These are phyloP conservation scores for Austropuccinia psidii DNA, from an alignment of 1,284 basidiomycete genomes.

Conservation along the genomic window DNA sequence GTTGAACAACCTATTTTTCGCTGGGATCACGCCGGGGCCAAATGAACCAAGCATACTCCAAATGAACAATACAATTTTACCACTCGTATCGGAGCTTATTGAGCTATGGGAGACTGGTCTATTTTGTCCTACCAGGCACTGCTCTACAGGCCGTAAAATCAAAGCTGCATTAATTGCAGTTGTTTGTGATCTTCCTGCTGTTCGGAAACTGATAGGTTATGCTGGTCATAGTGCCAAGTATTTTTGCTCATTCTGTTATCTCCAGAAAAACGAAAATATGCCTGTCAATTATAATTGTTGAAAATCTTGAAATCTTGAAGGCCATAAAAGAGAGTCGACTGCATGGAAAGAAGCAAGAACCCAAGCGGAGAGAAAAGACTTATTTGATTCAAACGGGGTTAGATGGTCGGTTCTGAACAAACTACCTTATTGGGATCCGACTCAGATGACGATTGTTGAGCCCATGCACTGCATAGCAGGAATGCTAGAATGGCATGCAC, in stretches of 20 bases:
- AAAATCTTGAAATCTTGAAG: background rate
- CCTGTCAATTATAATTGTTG: background rate
- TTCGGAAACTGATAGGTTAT: conserved; percentile 15
- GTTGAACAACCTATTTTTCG: background rate
- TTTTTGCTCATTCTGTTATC: conserved; percentile 19
- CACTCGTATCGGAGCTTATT: background rate
- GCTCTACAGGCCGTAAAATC: background rate
- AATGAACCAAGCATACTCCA: background rate
- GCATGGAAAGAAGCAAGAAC: conserved; percentile 1
- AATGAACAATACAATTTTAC: background rate
- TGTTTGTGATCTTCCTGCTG: conserved; percentile 7
- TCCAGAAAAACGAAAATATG: background rate
- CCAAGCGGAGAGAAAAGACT: background rate
- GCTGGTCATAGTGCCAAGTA: background rate
- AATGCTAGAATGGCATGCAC: conserved; percentile 19
- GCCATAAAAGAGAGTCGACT: background rate
- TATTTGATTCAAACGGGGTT: conserved; percentile 3
- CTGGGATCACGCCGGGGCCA: conserved; percentile 1
- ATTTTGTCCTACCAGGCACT: background rate
- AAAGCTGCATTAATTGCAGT: background rate
- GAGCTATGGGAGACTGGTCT: background rate
- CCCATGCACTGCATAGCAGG: conserved; percentile 2
- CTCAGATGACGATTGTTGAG: conserved; percentile 2
- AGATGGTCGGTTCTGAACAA: background rate
- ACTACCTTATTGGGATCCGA: conserved; percentile 8